Base-by-base conservation (phyloP, 345 rosid genomes). In the Arabis alpina region DNA sequence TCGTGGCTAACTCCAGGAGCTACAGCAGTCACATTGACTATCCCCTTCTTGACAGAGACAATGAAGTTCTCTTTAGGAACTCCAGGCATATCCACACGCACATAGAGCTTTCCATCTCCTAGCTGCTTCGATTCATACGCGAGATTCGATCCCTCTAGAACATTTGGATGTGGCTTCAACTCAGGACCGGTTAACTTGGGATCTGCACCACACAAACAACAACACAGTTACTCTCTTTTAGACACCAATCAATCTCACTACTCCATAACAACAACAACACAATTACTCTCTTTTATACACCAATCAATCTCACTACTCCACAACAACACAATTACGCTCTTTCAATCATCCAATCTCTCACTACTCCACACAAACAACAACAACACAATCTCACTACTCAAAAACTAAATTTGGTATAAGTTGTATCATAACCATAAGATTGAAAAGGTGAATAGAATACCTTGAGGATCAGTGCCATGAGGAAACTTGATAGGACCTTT, bases 1-100 rank as follows among this genome's bases (percentile, higher is more conserved):
- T 69, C 79, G 4, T 61, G 64, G 54, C 68, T 10, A 24, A 53
- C 13, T 0, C 57, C 51, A 41, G 62, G 72, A 32, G 78, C 62
- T 2, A 34, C 9, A 37, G 73, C 69, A 10, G 37, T 60, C 28
- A 76, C 70, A 32, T 0, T 48, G 0, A 76, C 70, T 14, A 54
- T 14, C 34, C 64, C 62, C 2, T 66, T 34, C 2, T 10, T 27
- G 24, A 74, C 52, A 0, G 54, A 32, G 15, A 74, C 73, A 0
- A 39, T 61, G 40, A 74, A 59, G 8, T 25, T 54, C 30, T 2
- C 30, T 2, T 27, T 3, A 1, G 4, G 30, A 27, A 4, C 30
- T 27, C 73, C 78, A 0, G 73, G 78, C 73, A 74, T 58, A 25
- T 75, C 78, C 3, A 64, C 45, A 64, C 79, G 58, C 15, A 76